A percentile compares a stretch with the other conserved stretches of the same genome.
Conservation (phyloP, 106 monocot species). For the Allium cepa region DNA sequence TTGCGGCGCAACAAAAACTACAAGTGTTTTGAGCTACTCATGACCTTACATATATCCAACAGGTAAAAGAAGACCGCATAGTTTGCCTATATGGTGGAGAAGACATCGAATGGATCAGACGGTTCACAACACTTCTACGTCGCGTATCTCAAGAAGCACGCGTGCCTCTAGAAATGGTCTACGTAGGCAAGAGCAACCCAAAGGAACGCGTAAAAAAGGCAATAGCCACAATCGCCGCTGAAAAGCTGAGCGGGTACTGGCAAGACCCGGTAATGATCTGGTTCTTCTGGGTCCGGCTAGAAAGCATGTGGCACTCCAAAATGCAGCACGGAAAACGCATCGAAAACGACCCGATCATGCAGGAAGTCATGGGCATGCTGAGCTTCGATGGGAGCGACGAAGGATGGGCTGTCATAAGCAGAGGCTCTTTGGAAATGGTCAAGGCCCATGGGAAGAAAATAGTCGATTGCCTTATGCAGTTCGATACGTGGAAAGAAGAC, state of each 20-base stretch:
- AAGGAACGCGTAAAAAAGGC: slow-evolving; percentile 51
- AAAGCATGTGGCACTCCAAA: slow-evolving; percentile 89
- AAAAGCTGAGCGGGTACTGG: slow-evolving; percentile 72
- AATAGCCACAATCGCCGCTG: slow-evolving; percentile 14
- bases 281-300: slow-evolving; percentile 87
- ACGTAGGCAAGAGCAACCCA: slow-evolving; percentile 88
- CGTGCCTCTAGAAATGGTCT: slow-evolving; percentile 67
- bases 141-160: slow-evolving; percentile 33
- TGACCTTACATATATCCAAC: not conserved
- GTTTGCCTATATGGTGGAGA: slow-evolving; percentile 83
- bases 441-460: slow-evolving; percentile 48
- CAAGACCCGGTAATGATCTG: slow-evolving; percentile 56
- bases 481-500: slow-evolving; percentile 44
- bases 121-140: slow-evolving; percentile 40
- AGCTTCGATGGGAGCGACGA: slow-evolving; percentile 77
- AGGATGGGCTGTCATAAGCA: slow-evolving; percentile 69
- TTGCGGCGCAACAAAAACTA: too few relatives aligned
- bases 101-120: slow-evolving; percentile 69
- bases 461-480: slow-evolving; percentile 43
- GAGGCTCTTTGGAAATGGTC: slow-evolving; percentile 41
- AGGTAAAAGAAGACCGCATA: slow-evolving; percentile 39
- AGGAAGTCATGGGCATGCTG: slow-evolving; percentile 64
- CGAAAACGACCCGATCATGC: slow-evolving; percentile 59
- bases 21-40: too few relatives aligned
- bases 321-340: slow-evolving; percentile 45